A percentile compares a stretch with the other conserved stretches of the same genome.
Evolutionary conservation across 2,329 filamentous ascomycete genomes (phyloP).

Genomic region (Aspergillus niger): DNA sequence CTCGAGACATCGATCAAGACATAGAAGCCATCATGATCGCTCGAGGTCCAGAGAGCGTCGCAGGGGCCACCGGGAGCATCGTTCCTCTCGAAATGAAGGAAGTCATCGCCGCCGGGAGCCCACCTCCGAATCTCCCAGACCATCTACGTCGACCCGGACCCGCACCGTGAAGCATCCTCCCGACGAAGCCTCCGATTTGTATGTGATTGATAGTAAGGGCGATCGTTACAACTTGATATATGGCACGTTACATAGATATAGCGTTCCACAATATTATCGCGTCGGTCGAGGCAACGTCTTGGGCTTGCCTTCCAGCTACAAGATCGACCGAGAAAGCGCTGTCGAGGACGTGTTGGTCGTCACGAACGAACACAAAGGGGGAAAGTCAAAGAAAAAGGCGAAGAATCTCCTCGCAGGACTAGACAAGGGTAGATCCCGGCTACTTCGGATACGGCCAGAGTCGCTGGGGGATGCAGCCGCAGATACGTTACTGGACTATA

Average conservation of each 20-base stretch:
- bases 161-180: conserved; percentile 17
- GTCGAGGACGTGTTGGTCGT: conserved; percentile 43
- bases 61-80: conserved; percentile 18
- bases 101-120: conserved; percentile 13
- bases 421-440: conserved; percentile 21
- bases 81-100: conserved; percentile 15
- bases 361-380: conserved; percentile 38
- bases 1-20: conserved; percentile 22
- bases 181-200: conserved; percentile 44
- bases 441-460: conserved; percentile 31
- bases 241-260: conserved; percentile 70
- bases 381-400: conserved; percentile 51
- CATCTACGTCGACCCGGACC: conserved; percentile 12
- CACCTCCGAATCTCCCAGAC: conserved; percentile 1
- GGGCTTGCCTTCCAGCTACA: conserved; percentile 61
- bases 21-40: conserved; percentile 27
- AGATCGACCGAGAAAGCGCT: conserved; percentile 66
- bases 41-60: conserved; percentile 26
- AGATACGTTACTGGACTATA: conserved; percentile 34
- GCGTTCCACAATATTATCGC: conserved; percentile 70
- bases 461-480: conserved; percentile 18
- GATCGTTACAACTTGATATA: conserved; percentile 76
- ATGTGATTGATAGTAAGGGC: conserved; percentile 70
- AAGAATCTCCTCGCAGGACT: conserved; percentile 40
- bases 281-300: conserved; percentile 69